Base-by-base conservation (phyloP, 805 yeast genomes). In the Hanseniaspora meyeri region DNA sequence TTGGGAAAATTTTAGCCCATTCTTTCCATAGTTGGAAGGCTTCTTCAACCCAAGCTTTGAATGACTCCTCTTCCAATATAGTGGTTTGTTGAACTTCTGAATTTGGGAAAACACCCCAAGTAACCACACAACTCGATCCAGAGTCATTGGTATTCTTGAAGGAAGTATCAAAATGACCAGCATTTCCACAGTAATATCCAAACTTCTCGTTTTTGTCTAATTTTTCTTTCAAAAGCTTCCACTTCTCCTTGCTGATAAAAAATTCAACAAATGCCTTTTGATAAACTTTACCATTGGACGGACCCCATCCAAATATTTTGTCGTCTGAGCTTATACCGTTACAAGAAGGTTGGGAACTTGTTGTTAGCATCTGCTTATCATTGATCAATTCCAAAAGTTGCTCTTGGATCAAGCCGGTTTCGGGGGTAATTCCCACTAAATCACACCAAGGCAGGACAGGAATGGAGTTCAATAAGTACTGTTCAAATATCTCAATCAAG, bases 21-120 rank as follows among this genome's bases (percentile, higher is more conserved):
- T 90, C 95, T 43, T 75, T 70, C 93, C 97, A 87, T 59, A 93
- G 85, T 57, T 80, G 77, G 69, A 88, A 93, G 0, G 96, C 95
- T 68, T 93, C 99, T 64, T 90, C 97, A 62, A 84, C 80, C 98
- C 98, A 93, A 0, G 96, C 96, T 62, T 79, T 79, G 73, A 93
- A 91, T 1, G 97, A 87, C 63, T 89, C 96, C 62, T 81, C 85
- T 65, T 90, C 96, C 57, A 93, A 82, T 59, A 90, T 84, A 0
- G 98, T 93, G 0, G 97, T 86, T 68, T 90, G 97, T 39, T 88
- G 79, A 39, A 89, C 83, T 65, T 88, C 96, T 60, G 89, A 80
- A 68, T 83, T 83, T 8, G 95, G 95, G 76, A 93, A 91, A 2
- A 86, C 95, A 60, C 97, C 98, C 98, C 98, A 93, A 1, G 98